Evolutionary conservation across 1,284 basidiomycete genomes (phyloP), one percentile per base, ranked within the genome.

Genomic region (Trichosporon sp.): DNA sequence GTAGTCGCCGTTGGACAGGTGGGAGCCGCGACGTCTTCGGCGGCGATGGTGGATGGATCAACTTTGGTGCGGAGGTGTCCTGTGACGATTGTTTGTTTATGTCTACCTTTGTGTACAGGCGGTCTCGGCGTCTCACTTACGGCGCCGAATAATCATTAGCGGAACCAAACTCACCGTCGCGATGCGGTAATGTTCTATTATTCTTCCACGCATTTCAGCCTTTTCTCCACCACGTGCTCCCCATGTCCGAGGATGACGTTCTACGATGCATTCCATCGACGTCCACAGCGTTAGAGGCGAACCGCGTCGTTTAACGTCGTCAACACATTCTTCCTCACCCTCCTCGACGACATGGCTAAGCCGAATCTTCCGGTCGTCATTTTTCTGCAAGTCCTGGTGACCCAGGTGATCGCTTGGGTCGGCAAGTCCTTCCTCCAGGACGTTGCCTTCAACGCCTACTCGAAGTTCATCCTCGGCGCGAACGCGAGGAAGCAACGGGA

Each of bases 331-430:
- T 9, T 15, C 34, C 15, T 34, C 27, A 23, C 58, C 23, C 29
- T 12, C 27, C 27, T n/a, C 65, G 34, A 64, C 63, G 38, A 21
- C 31, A 78, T 77, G 76, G 65, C 71, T 27, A 62, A 65, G 51
- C 70, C 65, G 13, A 81, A 84, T 68, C 87, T 96, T 68, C 88
- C 93, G 56, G 76, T 93, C 62, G 87, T 91, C 44, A 91, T 96
- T 72, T 92, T 97, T 78, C 80, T 87, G 27, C 86, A 94, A 70
- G 91, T 93, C 32, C 88, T 95, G 75, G 74, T 92, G 70, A 90
- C 91, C 7, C 90, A 95, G 80, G 84, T 92, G 73, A 87, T 96
- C 71, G 88, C 89, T 67, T 95, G 93, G 93, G 87, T 95, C 69
- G 94, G 94, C 65, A 88, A 92, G 79, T 88, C 90, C 21, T 90